phyloP scores from a whole-genome alignment of 2,329 filamentous ascomycete genomes.

The Aureobasidium melanogenum region DNA sequence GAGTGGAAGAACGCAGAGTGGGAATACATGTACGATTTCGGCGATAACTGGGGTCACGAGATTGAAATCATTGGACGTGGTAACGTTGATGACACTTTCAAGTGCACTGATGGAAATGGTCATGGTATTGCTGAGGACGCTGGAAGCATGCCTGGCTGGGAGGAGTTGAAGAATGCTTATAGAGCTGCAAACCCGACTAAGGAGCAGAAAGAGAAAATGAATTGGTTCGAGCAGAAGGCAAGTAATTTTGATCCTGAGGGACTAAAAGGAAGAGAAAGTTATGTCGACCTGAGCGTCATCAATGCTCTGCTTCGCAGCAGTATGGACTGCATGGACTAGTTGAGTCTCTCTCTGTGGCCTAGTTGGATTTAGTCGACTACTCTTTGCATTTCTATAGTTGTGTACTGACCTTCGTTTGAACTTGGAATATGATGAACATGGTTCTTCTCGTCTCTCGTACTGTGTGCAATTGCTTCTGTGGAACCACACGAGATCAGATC shows the following conservation, averaged over 20 bases:
- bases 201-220: slow-evolving; percentile 21
- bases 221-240: slow-evolving; percentile 23
- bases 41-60: slow-evolving; percentile 22
- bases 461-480: background rate
- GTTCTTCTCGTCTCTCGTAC: background rate
- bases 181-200: slow-evolving; percentile 16
- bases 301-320: slow-evolving; percentile 4
- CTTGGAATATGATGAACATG: background rate
- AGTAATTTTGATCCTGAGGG: slow-evolving; percentile 21
- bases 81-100: slow-evolving; percentile 15
- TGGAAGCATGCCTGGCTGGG: slow-evolving; percentile 23
- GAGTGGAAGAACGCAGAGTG: slow-evolving; percentile 12
- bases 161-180: slow-evolving; percentile 25
- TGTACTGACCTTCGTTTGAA: background rate
- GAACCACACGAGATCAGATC: background rate
- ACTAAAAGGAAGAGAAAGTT: slow-evolving; percentile 17
- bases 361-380: background rate
- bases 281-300: slow-evolving; percentile 18
- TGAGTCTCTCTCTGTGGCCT: background rate
- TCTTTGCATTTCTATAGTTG: background rate
- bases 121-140: slow-evolving; percentile 27
- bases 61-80: slow-evolving; percentile 18
- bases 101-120: slow-evolving; percentile 22
- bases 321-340: background rate
- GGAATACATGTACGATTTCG: slow-evolving; percentile 23